A percentile compares a stretch with the other conserved stretches of the same genome.
Conservation (phyloP, 2,329 filamentous ascomycete genomes). For the Botryotinia narcissicola region DNA sequence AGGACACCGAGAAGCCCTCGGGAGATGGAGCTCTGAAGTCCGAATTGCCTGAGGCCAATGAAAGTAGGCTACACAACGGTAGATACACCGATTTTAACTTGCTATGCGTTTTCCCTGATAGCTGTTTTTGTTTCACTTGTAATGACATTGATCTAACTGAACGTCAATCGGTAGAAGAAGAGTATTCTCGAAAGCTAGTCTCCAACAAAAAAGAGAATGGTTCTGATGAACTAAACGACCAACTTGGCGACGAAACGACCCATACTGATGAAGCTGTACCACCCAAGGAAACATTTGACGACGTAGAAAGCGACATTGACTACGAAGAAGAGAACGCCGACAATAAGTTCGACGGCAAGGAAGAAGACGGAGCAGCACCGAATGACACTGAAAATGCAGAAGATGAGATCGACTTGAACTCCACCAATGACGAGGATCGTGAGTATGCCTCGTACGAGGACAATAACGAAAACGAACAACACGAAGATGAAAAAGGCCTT, state of each 20-base stretch:
- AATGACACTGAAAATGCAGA: neutral
- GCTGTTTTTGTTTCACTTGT: constrained; percentile 35
- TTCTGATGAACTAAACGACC: neutral
- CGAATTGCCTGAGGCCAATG: constrained; percentile 16
- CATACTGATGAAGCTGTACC: neutral
- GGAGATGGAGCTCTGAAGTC: constrained; percentile 16
- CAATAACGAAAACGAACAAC: constrained; percentile 41
- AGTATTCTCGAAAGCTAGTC: constrained; percentile 29
- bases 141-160: constrained; percentile 29
- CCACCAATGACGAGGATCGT: constrained; percentile 14
- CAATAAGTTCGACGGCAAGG: neutral
- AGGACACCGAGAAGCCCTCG: constrained; percentile 34
- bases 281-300: constrained; percentile 3
- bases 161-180: constrained; percentile 30
- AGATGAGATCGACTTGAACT: constrained; percentile 2
- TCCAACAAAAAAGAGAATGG: constrained; percentile 21
- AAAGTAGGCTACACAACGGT: constrained; percentile 31
- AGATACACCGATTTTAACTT: constrained; percentile 31
- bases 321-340: constrained; percentile 18
- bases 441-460: constrained; percentile 17
- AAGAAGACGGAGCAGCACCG: neutral
- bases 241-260: neutral
- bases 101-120: constrained; percentile 30
- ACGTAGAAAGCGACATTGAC: constrained; percentile 31
- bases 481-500: constrained; percentile 1